A percentile compares a stretch with the other conserved stretches of the same genome.
Evolutionary conservation across 2,329 filamentous ascomycete species (phyloP).

Genomic region (Amesomyces nigricolor): DNA sequence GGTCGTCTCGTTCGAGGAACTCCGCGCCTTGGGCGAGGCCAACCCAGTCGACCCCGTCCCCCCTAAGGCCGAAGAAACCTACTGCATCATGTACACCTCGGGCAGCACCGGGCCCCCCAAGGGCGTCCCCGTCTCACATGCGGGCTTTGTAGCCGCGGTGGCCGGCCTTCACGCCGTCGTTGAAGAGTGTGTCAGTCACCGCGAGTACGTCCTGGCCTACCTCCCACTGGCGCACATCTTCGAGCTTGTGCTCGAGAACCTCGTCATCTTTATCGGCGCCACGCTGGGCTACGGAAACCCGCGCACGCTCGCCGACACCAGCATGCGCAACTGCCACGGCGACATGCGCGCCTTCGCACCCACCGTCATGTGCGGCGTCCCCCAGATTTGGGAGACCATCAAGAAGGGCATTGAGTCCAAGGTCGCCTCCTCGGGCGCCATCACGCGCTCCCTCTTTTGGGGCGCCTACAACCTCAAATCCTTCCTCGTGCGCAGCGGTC

Average conservation of each 20-base stretch:
- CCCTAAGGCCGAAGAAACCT: conserved; percentile 69
- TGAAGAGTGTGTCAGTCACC: conserved; percentile 68
- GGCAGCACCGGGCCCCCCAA: conserved; percentile 87
- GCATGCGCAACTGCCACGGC: conserved; percentile 82
- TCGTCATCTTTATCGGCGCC: conserved; percentile 81
- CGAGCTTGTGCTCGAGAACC: conserved; percentile 92
- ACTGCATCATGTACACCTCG: conserved; percentile 82
- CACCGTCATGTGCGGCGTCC: conserved; percentile 87
- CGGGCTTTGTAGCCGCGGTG: conserved; percentile 72
- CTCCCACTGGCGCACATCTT: conserved; percentile 93
- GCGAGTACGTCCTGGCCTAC: conserved; percentile 80
- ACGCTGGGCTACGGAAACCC: conserved; percentile 91
- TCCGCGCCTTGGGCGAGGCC: conserved; percentile 54
- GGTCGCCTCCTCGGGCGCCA: conserved; percentile 63
- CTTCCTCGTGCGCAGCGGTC: conserved; percentile 50
- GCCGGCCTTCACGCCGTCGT: conserved; percentile 77
- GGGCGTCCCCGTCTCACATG: conserved; percentile 78
- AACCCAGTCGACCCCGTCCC: conserved; percentile 66
- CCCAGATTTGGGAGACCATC: conserved; percentile 94
- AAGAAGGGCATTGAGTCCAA: conserved; percentile 87
- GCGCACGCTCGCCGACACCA: conserved; percentile 78
- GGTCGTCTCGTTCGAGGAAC: conserved; percentile 50
- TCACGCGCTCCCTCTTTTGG: conserved; percentile 76
- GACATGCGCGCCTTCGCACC: conserved; percentile 91
- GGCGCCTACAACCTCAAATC: conserved; percentile 55